Conservation (phyloP, 192 early-diverging fungal species). For the Dispira parvispora region DNA sequence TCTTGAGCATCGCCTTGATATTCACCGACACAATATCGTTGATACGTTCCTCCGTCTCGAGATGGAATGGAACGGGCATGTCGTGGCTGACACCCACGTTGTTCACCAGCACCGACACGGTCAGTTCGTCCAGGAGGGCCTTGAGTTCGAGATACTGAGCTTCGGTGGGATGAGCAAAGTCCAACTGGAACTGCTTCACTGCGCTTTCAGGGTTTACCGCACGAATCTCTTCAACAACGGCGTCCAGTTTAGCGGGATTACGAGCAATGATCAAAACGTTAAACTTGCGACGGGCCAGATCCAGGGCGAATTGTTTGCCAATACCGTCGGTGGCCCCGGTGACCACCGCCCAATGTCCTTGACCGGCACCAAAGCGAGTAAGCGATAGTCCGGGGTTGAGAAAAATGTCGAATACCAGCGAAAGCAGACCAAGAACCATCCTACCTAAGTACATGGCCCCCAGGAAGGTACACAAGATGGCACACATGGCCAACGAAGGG, state of each 20-base stretch:
- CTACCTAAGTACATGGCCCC: background rate
- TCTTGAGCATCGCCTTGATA: slow-evolving; percentile 60
- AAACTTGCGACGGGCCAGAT: slow-evolving; percentile 68
- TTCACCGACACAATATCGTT: slow-evolving; percentile 74
- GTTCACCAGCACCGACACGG: slow-evolving; percentile 52
- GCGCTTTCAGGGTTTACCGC: slow-evolving; percentile 36
- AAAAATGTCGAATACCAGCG: background rate
- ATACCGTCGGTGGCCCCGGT: slow-evolving; percentile 96
- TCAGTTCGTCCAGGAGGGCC: slow-evolving; percentile 25
- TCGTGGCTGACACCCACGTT: slow-evolving; percentile 91
- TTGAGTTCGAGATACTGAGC: slow-evolving; percentile 52
- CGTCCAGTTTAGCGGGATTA: slow-evolving; percentile 61
- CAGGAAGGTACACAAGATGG: background rate
- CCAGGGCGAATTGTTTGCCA: slow-evolving; percentile 84
- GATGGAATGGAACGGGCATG: slow-evolving; percentile 70
- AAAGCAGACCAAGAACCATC: background rate
- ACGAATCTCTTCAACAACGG: slow-evolving; percentile 44
- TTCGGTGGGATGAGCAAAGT: slow-evolving; percentile 42
- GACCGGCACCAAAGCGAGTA: slow-evolving; percentile 26
- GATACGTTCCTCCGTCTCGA: slow-evolving; percentile 45
- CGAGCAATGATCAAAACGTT: slow-evolving; percentile 76
- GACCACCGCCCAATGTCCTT: slow-evolving; percentile 46
- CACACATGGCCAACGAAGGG: background rate
- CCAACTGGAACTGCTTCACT: slow-evolving; percentile 51
- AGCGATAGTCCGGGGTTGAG: slow-evolving; percentile 18